Evolutionary conservation across 345 rosid species (phyloP).

Genomic region (Carallia brachiata): DNA sequence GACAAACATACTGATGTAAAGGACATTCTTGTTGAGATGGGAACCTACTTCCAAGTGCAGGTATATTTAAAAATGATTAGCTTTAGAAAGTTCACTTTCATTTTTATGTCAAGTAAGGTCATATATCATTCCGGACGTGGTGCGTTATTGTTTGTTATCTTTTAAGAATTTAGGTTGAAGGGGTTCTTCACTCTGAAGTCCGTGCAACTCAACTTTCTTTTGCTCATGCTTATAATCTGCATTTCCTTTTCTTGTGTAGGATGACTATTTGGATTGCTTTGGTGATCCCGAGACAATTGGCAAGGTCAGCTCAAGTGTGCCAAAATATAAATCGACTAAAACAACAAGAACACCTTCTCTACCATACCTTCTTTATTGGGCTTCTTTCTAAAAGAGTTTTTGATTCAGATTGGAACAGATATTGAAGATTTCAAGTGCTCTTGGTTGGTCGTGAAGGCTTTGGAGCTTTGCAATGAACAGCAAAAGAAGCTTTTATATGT

Average conservation of each 20-base stretch:
- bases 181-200: background rate
- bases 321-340: background rate
- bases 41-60: slow-evolving; percentile 48
- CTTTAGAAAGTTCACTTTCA: background rate
- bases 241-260: slow-evolving; percentile 21
- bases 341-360: background rate
- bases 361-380: background rate
- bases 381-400: background rate
- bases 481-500: slow-evolving; percentile 23
- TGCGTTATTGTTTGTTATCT: too few species aligned
- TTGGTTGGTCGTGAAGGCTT: slow-evolving; percentile 45
- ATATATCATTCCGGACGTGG: background rate
- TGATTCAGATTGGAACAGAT: slow-evolving; percentile 31
- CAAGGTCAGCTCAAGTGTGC: slow-evolving; percentile 29
- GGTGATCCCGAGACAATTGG: slow-evolving; percentile 44
- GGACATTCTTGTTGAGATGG: slow-evolving; percentile 44
- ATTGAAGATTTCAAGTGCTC: slow-evolving; percentile 46
- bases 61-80: slow-evolving; percentile 16
- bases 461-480: slow-evolving; percentile 22
- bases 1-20: slow-evolving; percentile 34
- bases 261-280: slow-evolving; percentile 48
- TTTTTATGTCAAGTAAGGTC: background rate
- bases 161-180: too few species aligned
- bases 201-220: background rate
- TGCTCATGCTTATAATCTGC: too few species aligned